phyloP scores from a whole-genome alignment of 2,329 filamentous ascomycete genomes.

The Tolypocladium paradoxum region DNA sequence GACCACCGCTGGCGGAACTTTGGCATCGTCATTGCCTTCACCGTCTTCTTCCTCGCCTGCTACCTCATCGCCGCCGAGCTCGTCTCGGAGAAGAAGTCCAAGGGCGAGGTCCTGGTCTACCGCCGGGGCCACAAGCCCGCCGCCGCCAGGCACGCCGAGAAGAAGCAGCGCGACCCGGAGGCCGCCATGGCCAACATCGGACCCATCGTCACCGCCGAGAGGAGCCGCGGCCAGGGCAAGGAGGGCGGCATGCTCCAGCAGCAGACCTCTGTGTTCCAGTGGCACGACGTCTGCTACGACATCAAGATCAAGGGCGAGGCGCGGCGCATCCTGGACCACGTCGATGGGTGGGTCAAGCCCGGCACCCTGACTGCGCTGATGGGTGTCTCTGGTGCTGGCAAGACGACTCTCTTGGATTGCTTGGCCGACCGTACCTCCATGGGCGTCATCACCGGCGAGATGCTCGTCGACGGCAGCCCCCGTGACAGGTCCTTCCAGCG shows the following conservation, averaged over 20 bases:
- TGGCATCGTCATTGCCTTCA: conserved; percentile 57
- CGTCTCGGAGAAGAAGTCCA: conserved; percentile 57
- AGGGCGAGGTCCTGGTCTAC: conserved; percentile 68
- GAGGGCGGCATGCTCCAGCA: conserved; percentile 30
- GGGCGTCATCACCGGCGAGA: conserved; percentile 79
- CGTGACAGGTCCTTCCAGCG: conserved; percentile 79
- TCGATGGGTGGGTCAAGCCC: conserved; percentile 90
- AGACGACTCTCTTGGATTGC: conserved; percentile 81
- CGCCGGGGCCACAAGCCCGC: conserved; percentile 55
- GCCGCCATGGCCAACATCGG: conserved; percentile 39
- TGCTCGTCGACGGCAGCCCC: conserved; percentile 54
- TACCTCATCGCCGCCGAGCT: conserved; percentile 59
- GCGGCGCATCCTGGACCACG: conserved; percentile 69
- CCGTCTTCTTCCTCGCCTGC: conserved; percentile 46
- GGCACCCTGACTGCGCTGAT: conserved; percentile 83
- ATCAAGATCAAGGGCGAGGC: conserved; percentile 68
- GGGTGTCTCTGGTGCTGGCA: conserved; percentile 88
- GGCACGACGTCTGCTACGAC: conserved; percentile 71
- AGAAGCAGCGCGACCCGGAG: conserved; percentile 51
- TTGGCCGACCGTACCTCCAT: conserved; percentile 78
- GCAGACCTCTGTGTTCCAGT: conserved; percentile 74
- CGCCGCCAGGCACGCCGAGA: conserved; percentile 46
- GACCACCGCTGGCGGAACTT: conserved; percentile 60
- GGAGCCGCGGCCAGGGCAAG: conserved; percentile 24
- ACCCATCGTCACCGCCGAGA: conserved; percentile 34